Conservation (phyloP, 305 asterid species). For the Fraxinus angustifolia region DNA sequence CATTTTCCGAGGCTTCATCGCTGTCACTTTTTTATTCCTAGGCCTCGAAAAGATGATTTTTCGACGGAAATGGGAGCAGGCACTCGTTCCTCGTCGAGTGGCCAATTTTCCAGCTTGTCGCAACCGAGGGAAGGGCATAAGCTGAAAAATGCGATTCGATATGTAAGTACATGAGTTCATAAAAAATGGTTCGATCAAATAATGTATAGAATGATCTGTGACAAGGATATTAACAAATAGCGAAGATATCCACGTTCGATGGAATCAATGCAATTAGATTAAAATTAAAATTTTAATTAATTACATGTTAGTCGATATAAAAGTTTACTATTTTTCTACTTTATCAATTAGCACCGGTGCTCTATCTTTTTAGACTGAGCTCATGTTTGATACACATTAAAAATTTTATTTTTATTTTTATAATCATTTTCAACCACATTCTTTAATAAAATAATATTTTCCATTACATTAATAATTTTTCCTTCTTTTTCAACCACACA, state of each 20-base stretch:
- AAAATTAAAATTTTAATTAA: not conserved
- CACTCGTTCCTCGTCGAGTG: constrained; percentile 25
- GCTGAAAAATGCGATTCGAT: not conserved
- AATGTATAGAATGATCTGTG: not conserved
- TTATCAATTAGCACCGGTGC: not conserved
- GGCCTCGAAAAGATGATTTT: constrained; percentile 47
- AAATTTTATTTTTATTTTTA: too few relatives aligned
- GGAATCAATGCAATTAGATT: not conserved
- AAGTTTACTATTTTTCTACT: not conserved
- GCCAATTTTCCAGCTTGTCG: constrained; percentile 21
- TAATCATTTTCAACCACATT: too few relatives aligned
- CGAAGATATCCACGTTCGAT: not conserved
- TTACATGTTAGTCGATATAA: not conserved
- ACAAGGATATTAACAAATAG: not conserved
- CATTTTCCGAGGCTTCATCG: not conserved
- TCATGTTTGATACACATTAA: too few relatives aligned
- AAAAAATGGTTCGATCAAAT: not conserved
- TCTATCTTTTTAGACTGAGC: not conserved
- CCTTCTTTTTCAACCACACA: too few relatives aligned
- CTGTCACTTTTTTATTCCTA: constrained; percentile 30
- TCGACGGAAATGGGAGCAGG: constrained; percentile 53
- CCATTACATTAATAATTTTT: too few relatives aligned
- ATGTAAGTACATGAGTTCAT: not conserved
- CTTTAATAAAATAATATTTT: too few relatives aligned
- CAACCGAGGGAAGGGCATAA: not conserved